phyloP scores from a whole-genome alignment of 192 early-diverging fungal genomes.

The Coemansia sp. region DNA sequence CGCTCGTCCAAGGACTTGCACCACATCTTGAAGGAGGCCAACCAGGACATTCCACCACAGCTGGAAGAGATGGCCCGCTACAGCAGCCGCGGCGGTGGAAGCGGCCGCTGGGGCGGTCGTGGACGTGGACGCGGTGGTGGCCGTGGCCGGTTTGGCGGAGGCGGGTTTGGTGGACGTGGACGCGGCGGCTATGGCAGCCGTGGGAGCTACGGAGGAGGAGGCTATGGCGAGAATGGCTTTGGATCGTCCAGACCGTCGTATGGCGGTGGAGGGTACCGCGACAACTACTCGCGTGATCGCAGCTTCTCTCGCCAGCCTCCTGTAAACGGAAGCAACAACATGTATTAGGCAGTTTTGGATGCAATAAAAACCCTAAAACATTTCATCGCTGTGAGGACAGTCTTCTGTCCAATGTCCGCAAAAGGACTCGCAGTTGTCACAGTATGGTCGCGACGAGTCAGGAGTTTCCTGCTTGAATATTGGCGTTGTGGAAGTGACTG shows the following conservation, averaged over 20 bases:
- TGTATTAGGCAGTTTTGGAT: background rate
- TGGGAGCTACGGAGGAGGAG: constrained; percentile 19
- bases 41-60: constrained; percentile 81
- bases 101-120: constrained; percentile 55
- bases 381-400: constrained; percentile 70
- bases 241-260: constrained; percentile 36
- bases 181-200: constrained; percentile 22
- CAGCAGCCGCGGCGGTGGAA: constrained; percentile 54
- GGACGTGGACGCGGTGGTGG: constrained; percentile 52
- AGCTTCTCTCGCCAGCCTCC: constrained; percentile 30
- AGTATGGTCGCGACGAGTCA: constrained; percentile 56
- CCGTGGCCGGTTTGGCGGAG: constrained; percentile 17
- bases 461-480: constrained; percentile 36
- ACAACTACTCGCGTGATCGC: constrained; percentile 12
- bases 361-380: constrained; percentile 46
- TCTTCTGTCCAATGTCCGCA: constrained; percentile 67
- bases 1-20: constrained; percentile 79
- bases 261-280: constrained; percentile 20
- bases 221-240: constrained; percentile 26
- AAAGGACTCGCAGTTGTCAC: constrained; percentile 75
- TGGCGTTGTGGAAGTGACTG: constrained; percentile 9
- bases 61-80: constrained; percentile 68
- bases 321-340: constrained; percentile 11
- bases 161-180: constrained; percentile 18
- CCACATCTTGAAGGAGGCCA: constrained; percentile 85